phyloP scores from a whole-genome alignment of 192 early-diverging fungal species.

The Chytriomyces sp. region DNA sequence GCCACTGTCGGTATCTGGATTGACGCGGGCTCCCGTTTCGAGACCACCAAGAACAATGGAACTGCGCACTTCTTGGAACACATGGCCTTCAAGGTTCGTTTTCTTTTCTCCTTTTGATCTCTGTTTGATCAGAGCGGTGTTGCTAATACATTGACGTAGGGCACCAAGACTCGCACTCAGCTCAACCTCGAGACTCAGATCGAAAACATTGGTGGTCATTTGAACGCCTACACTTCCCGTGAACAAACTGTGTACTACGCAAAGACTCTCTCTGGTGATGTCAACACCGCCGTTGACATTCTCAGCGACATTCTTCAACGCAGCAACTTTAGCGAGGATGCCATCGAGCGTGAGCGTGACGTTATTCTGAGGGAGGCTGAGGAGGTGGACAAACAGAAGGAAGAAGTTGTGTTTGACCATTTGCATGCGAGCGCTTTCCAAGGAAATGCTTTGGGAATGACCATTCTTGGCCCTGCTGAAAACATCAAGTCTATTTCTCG shows the following conservation, averaged over 20 bases:
- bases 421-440: conserved; percentile 96
- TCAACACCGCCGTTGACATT: conserved; percentile 86
- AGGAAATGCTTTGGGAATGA: conserved; percentile 83
- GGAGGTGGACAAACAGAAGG: conserved; percentile 83
- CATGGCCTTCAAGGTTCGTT: conserved; percentile 94
- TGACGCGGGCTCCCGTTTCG: conserved; percentile 64
- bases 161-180: conserved; percentile 85
- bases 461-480: conserved; percentile 92
- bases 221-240: conserved; percentile 98
- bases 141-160: conserved; percentile 51
- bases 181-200: conserved; percentile 91
- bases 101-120: neutral
- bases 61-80: conserved; percentile 98
- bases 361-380: conserved; percentile 96
- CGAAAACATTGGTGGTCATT: conserved; percentile 97
- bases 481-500: conserved; percentile 91
- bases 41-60: conserved; percentile 82
- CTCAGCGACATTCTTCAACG: conserved; percentile 94
- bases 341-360: conserved; percentile 96
- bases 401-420: conserved; percentile 99
- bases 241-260: conserved; percentile 99
- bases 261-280: conserved; percentile 88
- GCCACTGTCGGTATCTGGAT: conserved; percentile 69
- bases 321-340: conserved; percentile 78
- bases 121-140: neutral